These are phyloP conservation scores for Carnegiea gigantea DNA, from an alignment of 179 eudicot genomes.

Conservation along the genomic window DNA sequence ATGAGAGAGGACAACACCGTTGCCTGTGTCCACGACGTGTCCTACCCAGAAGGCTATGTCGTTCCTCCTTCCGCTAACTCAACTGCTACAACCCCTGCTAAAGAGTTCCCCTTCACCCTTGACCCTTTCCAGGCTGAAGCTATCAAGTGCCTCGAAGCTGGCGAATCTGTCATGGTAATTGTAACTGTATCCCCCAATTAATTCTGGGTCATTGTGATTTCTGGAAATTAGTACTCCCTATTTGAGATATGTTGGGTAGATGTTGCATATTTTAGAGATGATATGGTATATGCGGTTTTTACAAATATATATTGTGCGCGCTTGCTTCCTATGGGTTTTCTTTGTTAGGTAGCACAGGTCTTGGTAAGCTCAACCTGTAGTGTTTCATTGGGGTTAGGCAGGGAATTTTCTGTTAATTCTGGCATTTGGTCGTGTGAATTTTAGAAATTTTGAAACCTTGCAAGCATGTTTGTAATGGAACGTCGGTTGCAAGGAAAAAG, in stretches of 20 bases:
- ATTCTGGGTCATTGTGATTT: not conserved
- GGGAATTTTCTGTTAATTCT: not conserved
- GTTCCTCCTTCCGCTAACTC: constrained; percentile 25
- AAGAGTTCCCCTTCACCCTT: constrained; percentile 72
- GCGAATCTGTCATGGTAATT: constrained; percentile 87
- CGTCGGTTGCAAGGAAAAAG: not conserved
- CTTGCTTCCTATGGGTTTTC: not conserved
- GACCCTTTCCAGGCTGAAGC: constrained; percentile 95
- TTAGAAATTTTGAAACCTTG: not conserved
- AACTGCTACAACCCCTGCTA: constrained; percentile 55
- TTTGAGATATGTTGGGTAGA: not conserved
- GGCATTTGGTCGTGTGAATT: not conserved
- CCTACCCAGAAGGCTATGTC: constrained; percentile 73
- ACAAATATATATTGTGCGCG: too few species aligned
- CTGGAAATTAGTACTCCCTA: not conserved
- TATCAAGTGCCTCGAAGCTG: constrained; percentile 72
- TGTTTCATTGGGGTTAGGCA: not conserved
- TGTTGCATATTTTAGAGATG: not conserved
- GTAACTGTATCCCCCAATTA: not conserved
- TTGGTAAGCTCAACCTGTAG: not conserved
- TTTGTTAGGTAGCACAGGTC: not conserved
- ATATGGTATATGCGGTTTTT: not conserved
- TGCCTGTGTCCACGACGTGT: constrained; percentile 86
- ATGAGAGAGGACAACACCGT: constrained; percentile 45
- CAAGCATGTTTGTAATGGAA: not conserved